These are phyloP conservation scores for Quercus lobata DNA, from an alignment of 331 rosid genomes.

Conservation along the genomic window DNA sequence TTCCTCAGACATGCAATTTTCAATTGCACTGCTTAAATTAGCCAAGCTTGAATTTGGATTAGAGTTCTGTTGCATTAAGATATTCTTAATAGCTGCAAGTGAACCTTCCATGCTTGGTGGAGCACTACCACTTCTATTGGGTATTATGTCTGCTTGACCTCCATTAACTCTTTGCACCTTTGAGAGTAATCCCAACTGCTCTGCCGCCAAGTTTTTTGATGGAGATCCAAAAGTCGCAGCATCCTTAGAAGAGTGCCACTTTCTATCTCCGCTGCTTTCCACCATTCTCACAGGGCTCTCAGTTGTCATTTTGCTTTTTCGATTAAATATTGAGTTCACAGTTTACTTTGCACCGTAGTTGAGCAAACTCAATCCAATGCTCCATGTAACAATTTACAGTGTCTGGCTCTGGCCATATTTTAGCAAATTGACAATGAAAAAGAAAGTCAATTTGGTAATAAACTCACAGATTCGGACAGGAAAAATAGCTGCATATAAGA, in stretches of 20 bases:
- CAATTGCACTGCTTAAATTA: slow-evolving; percentile 23
- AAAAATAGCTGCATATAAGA: neutral
- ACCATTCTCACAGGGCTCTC: slow-evolving; percentile 55
- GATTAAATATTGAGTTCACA: neutral
- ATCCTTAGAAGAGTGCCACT: slow-evolving; percentile 48
- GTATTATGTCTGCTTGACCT: slow-evolving; percentile 27
- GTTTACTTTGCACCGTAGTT: neutral
- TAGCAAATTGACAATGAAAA: neutral
- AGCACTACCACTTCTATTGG: slow-evolving; percentile 65
- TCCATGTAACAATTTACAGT: neutral
- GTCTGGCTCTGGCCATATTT: neutral
- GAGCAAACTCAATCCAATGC: neutral
- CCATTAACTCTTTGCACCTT: slow-evolving; percentile 32
- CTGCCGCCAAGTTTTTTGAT: slow-evolving; percentile 30
- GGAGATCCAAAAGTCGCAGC: slow-evolving; percentile 36
- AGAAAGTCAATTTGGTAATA: neutral
- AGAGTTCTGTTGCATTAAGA: slow-evolving; percentile 35
- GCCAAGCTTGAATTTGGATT: slow-evolving; percentile 25
- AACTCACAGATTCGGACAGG: neutral
- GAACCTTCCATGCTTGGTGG: slow-evolving; percentile 77
- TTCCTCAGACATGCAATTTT: slow-evolving; percentile 31
- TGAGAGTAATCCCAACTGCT: slow-evolving; percentile 35
- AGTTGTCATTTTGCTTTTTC: slow-evolving; percentile 37
- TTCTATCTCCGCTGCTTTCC: slow-evolving; percentile 37
- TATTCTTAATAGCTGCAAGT: slow-evolving; percentile 38